These are phyloP conservation scores for Talaromyces sp. DNA, from an alignment of 2,329 filamentous ascomycete genomes.

Conservation along the genomic window DNA sequence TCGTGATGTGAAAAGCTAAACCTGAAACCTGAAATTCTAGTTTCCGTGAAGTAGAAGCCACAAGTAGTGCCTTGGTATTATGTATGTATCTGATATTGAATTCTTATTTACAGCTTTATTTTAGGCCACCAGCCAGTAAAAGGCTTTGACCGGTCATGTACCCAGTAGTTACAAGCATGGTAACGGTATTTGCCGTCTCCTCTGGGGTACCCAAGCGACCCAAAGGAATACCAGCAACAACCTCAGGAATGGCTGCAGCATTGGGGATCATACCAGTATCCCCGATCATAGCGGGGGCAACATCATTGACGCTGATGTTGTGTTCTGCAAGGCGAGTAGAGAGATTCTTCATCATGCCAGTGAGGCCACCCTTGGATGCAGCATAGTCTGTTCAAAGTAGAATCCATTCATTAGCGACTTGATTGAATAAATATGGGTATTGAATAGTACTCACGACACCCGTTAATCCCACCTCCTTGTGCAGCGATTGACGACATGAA, in stretches of 20 bases:
- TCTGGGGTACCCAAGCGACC: slow-evolving; percentile 60
- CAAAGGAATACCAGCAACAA: slow-evolving; percentile 63
- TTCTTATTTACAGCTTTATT: slow-evolving; percentile 33
- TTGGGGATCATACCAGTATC: slow-evolving; percentile 66
- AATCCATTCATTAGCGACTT: too few species aligned
- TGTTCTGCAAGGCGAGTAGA: slow-evolving; percentile 60
- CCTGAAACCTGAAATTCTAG: too few species aligned
- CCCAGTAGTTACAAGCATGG: slow-evolving; percentile 63
- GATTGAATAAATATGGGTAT: too few species aligned
- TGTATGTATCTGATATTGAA: not conserved
- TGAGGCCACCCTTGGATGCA: slow-evolving; percentile 64
- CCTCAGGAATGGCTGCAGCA: slow-evolving; percentile 59
- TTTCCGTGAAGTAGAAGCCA: too few species aligned
- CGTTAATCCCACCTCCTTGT: slow-evolving; percentile 66
- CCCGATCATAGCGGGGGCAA: slow-evolving; percentile 71
- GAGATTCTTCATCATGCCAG: slow-evolving; percentile 67
- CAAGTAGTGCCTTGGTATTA: not conserved
- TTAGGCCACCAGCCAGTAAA: slow-evolving; percentile 56
- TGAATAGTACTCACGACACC: slow-evolving; percentile 51
- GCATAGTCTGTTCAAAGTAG: slow-evolving; percentile 47
- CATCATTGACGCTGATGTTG: slow-evolving; percentile 68
- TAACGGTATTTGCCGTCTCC: slow-evolving; percentile 64
- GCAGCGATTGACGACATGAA: slow-evolving; percentile 67
- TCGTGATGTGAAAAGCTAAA: too few species aligned
- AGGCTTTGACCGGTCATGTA: slow-evolving; percentile 63